Conservation (phyloP, 2,329 filamentous ascomycete genomes). For the Fusarium guadeloupense region DNA sequence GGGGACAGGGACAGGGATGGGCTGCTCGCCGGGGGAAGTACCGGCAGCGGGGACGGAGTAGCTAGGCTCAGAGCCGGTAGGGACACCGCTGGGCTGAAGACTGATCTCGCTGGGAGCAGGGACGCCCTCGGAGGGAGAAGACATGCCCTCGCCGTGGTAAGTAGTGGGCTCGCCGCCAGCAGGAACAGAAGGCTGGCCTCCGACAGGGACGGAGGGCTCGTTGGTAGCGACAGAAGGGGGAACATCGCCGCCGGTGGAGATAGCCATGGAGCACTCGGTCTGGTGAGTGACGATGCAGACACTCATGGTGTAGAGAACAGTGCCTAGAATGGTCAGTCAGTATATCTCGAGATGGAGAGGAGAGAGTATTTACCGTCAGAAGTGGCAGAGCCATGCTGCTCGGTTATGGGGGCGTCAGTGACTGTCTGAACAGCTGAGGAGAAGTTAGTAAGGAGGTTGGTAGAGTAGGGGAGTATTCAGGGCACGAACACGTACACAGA, state of each 20-base stretch:
- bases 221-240: constrained; percentile 16
- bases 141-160: constrained; percentile 20
- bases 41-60: constrained; percentile 24
- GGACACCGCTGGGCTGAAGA: constrained; percentile 1
- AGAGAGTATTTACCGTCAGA: constrained; percentile 45
- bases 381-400: constrained; percentile 47
- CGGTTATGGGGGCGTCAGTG: constrained; percentile 44
- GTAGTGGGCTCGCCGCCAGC: constrained; percentile 28
- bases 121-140: constrained; percentile 7
- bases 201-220: constrained; percentile 9
- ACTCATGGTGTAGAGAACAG: constrained; percentile 49
- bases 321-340: constrained; percentile 37
- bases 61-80: constrained; percentile 15
- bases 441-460: constrained; percentile 10
- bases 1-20: constrained; percentile 13
- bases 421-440: constrained; percentile 42
- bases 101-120: constrained; percentile 22
- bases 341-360: not conserved
- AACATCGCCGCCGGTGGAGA: constrained; percentile 39
- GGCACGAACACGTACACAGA: constrained; percentile 31
- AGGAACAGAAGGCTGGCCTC: constrained; percentile 22
- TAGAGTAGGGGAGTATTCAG: not conserved
- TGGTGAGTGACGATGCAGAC: constrained; percentile 49
- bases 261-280: constrained; percentile 47
- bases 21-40: constrained; percentile 13